Conservation (phyloP, 1,139 yeast species). For the Geotrichum reessii region DNA sequence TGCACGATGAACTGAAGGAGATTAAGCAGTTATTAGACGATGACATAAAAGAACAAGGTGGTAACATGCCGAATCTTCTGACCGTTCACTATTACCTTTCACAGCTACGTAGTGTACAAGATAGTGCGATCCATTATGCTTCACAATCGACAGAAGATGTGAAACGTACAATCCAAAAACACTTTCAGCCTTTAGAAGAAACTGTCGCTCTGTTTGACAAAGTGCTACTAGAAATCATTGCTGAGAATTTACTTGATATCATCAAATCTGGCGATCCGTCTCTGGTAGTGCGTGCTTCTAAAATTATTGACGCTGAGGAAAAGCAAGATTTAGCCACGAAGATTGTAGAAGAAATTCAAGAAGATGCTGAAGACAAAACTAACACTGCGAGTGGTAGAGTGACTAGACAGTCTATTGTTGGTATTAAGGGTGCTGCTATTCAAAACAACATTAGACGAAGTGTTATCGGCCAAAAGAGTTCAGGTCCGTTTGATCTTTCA, state of each 20-base stretch:
- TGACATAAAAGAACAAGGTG: conserved; percentile 40
- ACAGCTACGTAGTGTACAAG: conserved; percentile 70
- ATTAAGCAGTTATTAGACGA: conserved; percentile 53
- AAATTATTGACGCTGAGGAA: conserved; percentile 75
- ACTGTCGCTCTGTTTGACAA: conserved; percentile 59
- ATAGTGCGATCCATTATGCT: conserved; percentile 53
- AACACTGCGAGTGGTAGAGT: background rate
- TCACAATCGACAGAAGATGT: conserved; percentile 63
- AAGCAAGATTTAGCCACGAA: conserved; percentile 63
- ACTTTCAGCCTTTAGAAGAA: conserved; percentile 49
- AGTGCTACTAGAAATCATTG: conserved; percentile 55
- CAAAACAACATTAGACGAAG: conserved; percentile 10
- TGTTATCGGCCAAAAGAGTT: conserved; percentile 11
- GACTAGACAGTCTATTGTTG: conserved; percentile 12
- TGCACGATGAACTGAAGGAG: conserved; percentile 47
- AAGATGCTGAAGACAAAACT: conserved; percentile 8
- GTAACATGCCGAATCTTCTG: conserved; percentile 56
- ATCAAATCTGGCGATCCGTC: conserved; percentile 62
- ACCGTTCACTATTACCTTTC: conserved; percentile 65
- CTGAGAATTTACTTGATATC: conserved; percentile 60
- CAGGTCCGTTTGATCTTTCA: conserved; percentile 11
- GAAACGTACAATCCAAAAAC: conserved; percentile 56
- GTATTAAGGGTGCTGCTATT: conserved; percentile 10
- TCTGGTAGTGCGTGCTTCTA: conserved; percentile 64
- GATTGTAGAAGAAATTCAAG: conserved; percentile 45